Evolutionary conservation across 768 basidiomycete species (phyloP), one percentile per base, ranked within the genome.

Genomic region (Favolaschia claudopus): DNA sequence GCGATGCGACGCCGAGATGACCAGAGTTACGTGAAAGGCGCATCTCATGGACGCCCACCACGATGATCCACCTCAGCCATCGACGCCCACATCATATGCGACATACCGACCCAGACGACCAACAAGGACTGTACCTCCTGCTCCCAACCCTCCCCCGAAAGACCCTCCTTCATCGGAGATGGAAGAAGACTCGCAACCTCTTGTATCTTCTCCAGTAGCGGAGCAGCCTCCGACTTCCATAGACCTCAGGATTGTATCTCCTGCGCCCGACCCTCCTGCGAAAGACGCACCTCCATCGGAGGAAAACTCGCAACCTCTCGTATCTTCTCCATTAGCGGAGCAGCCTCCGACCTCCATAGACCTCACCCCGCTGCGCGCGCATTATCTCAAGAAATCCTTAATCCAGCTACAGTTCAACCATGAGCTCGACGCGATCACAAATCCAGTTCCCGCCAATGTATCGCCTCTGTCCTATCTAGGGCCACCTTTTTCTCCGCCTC

Each of bases 301-400:
- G n/a, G n/a, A n/a, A n/a, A n/a, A n/a, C n/a, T n/a, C 24, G 27
- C 19, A 40, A 29, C 38, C 37, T 9, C 37, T 55, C 22, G 53
- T 55, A 24, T 44, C 55, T 10, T 66, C 65, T 12, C 67, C 66
- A 13, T 31, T 50, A 31, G 19, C 58, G 17, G 62, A 66, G 45
- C 22, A 31, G 24, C 57, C 12, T 28, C 58, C 20, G 19, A 50
- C 27, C 39, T 48, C 29, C 38, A 63, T 37, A 34, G 74, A 77
- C 47, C 85, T 98, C 45, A 93, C 94, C 1, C 93, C 96, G 13
- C 78, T 96, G 44, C 89, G 96, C 38, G 95, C 96, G 5, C 97
- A 99, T 71, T 99, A 99, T 75, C 92, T 99, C 72, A 99, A 99
- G 82, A 99, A 99, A 75, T 85, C 93, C 17, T 88, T 99, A 54